phyloP scores from a whole-genome alignment of 176 grass and related monocot species.

The Zea luxurians region DNA sequence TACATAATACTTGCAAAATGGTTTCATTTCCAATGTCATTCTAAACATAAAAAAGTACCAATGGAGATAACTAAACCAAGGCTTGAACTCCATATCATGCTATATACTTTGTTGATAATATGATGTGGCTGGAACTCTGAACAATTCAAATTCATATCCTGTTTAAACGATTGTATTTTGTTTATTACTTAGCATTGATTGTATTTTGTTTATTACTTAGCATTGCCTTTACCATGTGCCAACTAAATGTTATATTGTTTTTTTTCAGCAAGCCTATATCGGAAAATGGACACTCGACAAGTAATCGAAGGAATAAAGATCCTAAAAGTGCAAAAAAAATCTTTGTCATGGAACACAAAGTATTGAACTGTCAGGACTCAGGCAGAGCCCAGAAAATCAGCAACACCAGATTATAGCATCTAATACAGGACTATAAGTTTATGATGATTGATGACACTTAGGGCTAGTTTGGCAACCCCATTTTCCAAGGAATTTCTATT shows the following conservation, averaged over 20 bases:
- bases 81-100: not conserved
- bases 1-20: not conserved
- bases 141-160: not conserved
- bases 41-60: slow-evolving; percentile 5
- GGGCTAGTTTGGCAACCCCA: too few relatives aligned
- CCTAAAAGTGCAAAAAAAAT: not conserved
- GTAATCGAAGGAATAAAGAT: not conserved
- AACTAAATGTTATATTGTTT: not conserved
- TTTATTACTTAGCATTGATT: not conserved
- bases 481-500: too few relatives aligned
- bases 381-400: slow-evolving; percentile 3
- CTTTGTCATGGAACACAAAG: not conserved
- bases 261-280: not conserved
- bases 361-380: not conserved
- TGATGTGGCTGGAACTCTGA: not conserved
- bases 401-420: not conserved
- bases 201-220: not conserved
- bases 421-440: slow-evolving; percentile 2
- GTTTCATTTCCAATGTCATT: slow-evolving; percentile 7
- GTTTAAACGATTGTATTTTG: not conserved
- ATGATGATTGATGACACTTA: not conserved
- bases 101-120: not conserved
- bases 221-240: not conserved
- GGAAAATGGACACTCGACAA: not conserved
- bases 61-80: not conserved